Base-by-base conservation (phyloP, 140 eudicot genomes). In the Anethum foeniculum region DNA sequence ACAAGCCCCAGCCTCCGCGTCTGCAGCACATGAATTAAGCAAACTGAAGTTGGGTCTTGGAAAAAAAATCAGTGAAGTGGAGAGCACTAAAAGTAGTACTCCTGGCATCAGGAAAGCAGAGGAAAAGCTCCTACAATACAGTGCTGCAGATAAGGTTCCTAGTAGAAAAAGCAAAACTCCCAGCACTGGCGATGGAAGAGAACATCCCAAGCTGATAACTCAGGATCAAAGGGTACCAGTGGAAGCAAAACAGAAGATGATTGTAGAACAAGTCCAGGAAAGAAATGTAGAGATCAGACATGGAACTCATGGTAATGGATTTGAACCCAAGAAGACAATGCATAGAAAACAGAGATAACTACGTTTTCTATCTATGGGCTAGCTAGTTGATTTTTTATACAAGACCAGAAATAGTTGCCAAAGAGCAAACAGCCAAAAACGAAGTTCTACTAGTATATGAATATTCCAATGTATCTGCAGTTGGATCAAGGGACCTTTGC, bases 11-110 rank as follows among this genome's bases (percentile, higher is more conserved):
- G 68, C 36, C 2, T 71, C 77, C 44, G 7, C 44, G 19, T 23
- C 77, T 23, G 34, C 77, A 74, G 56, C 52, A n/a, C 32, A 19
- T 34, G 34, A 58, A 12, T 2, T 77, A 84, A 71, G 60, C 73
- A 75, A 58, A 76, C 54, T 86, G 77, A 82, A 81, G 1, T 27
- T 80, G 84, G 18, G 84, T 72, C 34, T 86, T 47, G 81, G 71
- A 18, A 74, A 84, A 72, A 62, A 60, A 54, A 28, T 83, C 7
- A 25, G 41, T 75, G 77, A 72, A n/a, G 32, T 10, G 52, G 77
- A 39, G 54, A 41, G 76, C 76, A 71, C 76, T 18, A 71, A 15
- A 71, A 71, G 76, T 19, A 71, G 48, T 16, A 71, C 76, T 71
- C 76, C 76, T 36, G 76, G 76, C 48, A 36, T 23, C 51, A 41